Percentiles rank a stretch among this genome's conserved stretches.
These are phyloP conservation scores for Protea cynaroides DNA, from an alignment of 164 flowering plant species.

Conservation along the genomic window DNA sequence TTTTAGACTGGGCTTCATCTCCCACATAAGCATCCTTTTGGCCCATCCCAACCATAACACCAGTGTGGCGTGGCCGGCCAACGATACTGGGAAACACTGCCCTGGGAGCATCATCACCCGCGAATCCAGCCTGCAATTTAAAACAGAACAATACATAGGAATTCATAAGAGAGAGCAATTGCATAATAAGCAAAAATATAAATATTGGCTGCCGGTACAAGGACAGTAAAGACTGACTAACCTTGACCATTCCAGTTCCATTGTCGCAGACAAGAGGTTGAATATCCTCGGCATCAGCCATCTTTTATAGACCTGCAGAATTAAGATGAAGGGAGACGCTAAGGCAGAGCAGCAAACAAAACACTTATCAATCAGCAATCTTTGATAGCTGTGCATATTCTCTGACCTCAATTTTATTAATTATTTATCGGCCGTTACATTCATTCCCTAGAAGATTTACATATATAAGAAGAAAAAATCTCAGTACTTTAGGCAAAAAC, in stretches of 20 bases:
- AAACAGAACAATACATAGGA: neutral
- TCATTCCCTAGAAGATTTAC: neutral
- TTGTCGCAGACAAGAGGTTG: conserved; percentile 38
- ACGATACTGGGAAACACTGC: neutral
- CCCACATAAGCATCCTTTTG: conserved; percentile 1
- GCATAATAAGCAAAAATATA: neutral
- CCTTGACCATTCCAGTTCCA: conserved; percentile 7
- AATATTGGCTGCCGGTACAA: neutral
- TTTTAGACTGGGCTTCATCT: neutral
- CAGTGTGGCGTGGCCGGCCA: neutral
- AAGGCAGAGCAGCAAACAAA: neutral
- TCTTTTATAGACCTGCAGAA: conserved; percentile 16
- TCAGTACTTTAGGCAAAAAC: too few species aligned
- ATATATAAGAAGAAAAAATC: too few species aligned
- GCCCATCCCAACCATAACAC: conserved; percentile 1
- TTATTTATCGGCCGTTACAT: neutral
- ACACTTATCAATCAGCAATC: neutral
- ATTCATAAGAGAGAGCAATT: neutral
- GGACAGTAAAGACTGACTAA: neutral
- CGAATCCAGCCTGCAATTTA: neutral
- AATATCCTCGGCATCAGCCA: conserved; percentile 29
- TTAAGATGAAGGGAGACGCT: neutral
- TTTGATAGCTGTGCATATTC: neutral
- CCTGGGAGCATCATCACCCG: neutral
- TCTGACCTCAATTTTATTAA: neutral